Conservation (phyloP, 768 basidiomycete genomes). For the Mycena venus region DNA sequence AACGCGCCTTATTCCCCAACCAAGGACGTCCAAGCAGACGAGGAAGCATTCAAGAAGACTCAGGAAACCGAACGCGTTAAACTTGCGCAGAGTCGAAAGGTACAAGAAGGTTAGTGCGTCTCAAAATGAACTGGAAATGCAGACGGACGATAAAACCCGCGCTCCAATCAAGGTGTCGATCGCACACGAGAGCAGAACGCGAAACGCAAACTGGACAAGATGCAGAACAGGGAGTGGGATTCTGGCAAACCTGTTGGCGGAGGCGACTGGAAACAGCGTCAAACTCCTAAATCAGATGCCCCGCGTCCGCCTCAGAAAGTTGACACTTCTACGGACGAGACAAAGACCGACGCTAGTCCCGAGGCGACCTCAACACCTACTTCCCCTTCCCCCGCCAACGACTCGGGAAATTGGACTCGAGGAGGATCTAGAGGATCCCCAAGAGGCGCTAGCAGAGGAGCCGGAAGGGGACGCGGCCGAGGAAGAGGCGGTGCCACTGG, state of each 20-base stretch:
- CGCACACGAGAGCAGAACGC: constrained; percentile 84
- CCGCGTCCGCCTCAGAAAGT: constrained; percentile 5
- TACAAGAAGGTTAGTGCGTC: constrained; percentile 63
- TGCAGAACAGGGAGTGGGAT: constrained; percentile 87
- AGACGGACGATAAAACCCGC: background rate
- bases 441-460: constrained; percentile 41
- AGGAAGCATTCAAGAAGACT: constrained; percentile 80
- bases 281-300: constrained; percentile 20
- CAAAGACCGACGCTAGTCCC: constrained; percentile 7
- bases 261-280: constrained; percentile 42
- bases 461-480: constrained; percentile 54
- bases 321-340: constrained; percentile 10
- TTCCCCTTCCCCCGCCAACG: constrained; percentile 26
- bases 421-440: constrained; percentile 48
- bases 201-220: constrained; percentile 85
- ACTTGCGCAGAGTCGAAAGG: constrained; percentile 69
- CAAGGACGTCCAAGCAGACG: constrained; percentile 86
- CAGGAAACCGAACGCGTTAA: constrained; percentile 75
- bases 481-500: constrained; percentile 37
- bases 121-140: background rate
- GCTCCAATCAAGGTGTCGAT: constrained; percentile 58
- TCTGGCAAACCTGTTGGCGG: constrained; percentile 68
- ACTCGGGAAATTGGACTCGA: constrained; percentile 43
- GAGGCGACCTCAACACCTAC: constrained; percentile 16
- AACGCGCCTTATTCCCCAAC: constrained; percentile 11